A percentile compares a stretch with the other conserved stretches of the same genome.
phyloP scores from a whole-genome alignment of 2,329 filamentous ascomycete species.

The Aspergillus chevalieri region DNA sequence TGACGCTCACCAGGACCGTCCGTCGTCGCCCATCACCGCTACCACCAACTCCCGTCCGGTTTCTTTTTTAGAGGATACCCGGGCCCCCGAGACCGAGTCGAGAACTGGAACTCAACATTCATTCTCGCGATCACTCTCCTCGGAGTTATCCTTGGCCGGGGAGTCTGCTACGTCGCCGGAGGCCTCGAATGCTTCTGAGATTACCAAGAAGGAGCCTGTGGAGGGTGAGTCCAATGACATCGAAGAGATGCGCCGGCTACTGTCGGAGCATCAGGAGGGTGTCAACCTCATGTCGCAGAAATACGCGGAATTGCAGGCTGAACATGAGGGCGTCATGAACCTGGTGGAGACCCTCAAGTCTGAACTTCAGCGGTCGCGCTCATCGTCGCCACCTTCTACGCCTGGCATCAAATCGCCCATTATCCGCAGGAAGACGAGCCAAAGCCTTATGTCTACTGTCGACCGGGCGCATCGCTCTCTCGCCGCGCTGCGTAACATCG shows the following conservation, averaged over 20 bases:
- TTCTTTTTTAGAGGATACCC: constrained; percentile 78
- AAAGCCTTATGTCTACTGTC: constrained; percentile 70
- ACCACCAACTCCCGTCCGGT: constrained; percentile 51
- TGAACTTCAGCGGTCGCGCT: constrained; percentile 72
- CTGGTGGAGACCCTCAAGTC: constrained; percentile 88
- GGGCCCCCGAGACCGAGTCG: constrained; percentile 55
- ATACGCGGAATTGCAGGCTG: constrained; percentile 74
- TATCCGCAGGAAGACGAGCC: constrained; percentile 87
- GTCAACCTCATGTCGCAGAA: constrained; percentile 67
- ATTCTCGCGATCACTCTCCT: constrained; percentile 86
- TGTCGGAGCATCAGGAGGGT: constrained; percentile 69
- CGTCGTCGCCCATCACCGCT: constrained; percentile 27
- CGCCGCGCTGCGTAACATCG: constrained; percentile 81
- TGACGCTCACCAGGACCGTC: constrained; percentile 36
- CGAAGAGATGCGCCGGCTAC: constrained; percentile 62
- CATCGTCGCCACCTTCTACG: constrained; percentile 50
- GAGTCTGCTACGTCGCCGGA: constrained; percentile 64
- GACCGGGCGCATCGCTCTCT: constrained; percentile 91
- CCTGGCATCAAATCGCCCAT: constrained; percentile 53
- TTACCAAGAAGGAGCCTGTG: constrained; percentile 26
- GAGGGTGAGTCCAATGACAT: constrained; percentile 58
- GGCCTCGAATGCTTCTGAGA: constrained; percentile 50
- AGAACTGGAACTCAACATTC: constrained; percentile 64
- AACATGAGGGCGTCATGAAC: constrained; percentile 75
- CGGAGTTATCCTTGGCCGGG: constrained; percentile 84